These are phyloP conservation scores for Acacia acuminata DNA, from an alignment of 306 rosid genomes.

Conservation along the genomic window DNA sequence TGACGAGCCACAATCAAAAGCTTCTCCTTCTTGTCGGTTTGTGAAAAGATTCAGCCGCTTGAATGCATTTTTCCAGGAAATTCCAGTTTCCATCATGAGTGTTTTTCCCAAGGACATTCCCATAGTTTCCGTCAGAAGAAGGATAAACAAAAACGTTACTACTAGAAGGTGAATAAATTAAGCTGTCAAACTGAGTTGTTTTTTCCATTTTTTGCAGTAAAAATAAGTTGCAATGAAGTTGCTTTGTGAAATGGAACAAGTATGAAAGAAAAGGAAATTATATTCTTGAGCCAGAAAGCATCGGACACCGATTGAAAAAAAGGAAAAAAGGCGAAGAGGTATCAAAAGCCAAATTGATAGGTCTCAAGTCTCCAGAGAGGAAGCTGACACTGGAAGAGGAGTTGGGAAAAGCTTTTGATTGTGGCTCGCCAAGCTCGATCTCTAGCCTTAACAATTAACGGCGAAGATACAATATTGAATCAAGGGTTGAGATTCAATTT, in stretches of 20 bases:
- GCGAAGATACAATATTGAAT: no score
- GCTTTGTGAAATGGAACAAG: not conserved
- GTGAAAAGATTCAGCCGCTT: no score
- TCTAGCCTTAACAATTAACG: no score
- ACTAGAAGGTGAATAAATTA: not conserved
- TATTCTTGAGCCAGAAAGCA: slow-evolving; percentile 13
- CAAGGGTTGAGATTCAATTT: no score
- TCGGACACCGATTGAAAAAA: slow-evolving; percentile 3
- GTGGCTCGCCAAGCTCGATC: no score
- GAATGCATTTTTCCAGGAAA: no score
- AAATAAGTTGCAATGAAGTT: not conserved
- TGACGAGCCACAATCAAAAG: no score
- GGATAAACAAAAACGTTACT: not conserved
- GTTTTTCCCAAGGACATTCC: no score
- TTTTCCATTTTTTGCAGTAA: not conserved
- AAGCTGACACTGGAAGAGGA: no score
- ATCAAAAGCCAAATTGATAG: slow-evolving; percentile 44
- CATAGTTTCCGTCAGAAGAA: not conserved
- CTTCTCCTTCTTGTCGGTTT: no score
- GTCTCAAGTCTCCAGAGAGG: not conserved
- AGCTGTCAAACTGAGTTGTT: not conserved
- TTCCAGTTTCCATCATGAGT: no score
- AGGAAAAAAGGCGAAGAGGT: slow-evolving; percentile 28
- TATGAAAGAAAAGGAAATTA: not conserved
- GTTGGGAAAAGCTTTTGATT: no score